These are phyloP conservation scores for Fraxinus baroniana DNA, from an alignment of 305 asterid species.

Conservation along the genomic window DNA sequence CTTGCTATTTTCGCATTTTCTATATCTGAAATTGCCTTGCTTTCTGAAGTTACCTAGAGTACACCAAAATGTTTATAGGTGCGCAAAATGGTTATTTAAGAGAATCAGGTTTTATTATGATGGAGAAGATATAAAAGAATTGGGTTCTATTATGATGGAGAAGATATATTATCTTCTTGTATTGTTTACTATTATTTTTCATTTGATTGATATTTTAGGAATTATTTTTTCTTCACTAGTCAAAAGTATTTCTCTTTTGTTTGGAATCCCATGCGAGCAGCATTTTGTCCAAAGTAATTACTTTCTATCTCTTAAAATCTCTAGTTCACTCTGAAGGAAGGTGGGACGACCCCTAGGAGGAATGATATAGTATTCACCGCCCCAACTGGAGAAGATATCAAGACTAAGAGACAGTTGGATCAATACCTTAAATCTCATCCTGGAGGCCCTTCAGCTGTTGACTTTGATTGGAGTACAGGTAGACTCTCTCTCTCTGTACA, in stretches of 20 bases:
- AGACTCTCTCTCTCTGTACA: slow-evolving; percentile 9
- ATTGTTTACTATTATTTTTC: neutral
- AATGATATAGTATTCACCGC: slow-evolving; percentile 47
- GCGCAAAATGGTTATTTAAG: neutral
- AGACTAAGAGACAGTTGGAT: slow-evolving; percentile 52
- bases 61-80: neutral
- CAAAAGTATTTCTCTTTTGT: neutral
- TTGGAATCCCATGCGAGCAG: neutral
- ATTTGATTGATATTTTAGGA: neutral
- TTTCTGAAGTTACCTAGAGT: neutral
- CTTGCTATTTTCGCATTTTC: neutral
- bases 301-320: neutral
- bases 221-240: neutral
- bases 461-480: slow-evolving; percentile 66
- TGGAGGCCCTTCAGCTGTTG: slow-evolving; percentile 51
- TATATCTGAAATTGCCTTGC: neutral
- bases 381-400: slow-evolving; percentile 61
- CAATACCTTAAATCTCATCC: slow-evolving; percentile 66
- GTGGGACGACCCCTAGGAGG: slow-evolving; percentile 36
- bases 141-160: neutral
- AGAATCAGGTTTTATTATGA: neutral
- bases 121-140: neutral
- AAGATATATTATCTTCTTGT: neutral
- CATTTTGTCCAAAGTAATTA: neutral
- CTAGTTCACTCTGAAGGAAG: slow-evolving; percentile 51